phyloP scores from a whole-genome alignment of 106 monocot species.

The Dendrobium officinale region DNA sequence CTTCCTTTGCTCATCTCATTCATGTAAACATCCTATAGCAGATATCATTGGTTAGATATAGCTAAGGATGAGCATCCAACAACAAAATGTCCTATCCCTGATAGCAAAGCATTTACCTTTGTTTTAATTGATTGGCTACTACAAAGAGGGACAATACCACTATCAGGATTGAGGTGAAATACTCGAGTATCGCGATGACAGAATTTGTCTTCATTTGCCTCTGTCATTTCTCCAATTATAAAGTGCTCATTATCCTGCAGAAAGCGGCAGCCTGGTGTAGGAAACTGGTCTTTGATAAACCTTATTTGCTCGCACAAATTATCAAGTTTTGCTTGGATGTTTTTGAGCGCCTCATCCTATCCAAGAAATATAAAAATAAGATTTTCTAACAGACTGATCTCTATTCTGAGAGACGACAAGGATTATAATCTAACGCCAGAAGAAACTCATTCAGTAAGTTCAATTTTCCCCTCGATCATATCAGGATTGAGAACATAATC shows the following conservation, averaged over 20 bases:
- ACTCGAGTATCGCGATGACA: not conserved
- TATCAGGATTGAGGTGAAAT: conserved; percentile 17
- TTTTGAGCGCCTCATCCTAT: conserved; percentile 61
- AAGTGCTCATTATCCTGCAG: conserved; percentile 10
- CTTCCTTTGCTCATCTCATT: conserved; percentile 24
- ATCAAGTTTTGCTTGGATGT: conserved; percentile 89
- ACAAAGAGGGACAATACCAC: conserved; percentile 20
- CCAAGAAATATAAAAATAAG: not conserved
- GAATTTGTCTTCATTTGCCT: conserved; percentile 11
- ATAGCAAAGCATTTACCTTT: conserved; percentile 17
- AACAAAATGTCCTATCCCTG: not conserved
- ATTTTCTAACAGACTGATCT: too few relatives aligned
- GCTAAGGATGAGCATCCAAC: not conserved
- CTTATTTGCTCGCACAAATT: conserved; percentile 62
- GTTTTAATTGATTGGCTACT: conserved; percentile 2
- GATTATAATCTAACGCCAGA: not conserved
- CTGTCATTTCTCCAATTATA: conserved; percentile 7
- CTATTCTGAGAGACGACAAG: too few relatives aligned
- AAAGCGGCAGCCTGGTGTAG: conserved; percentile 3
- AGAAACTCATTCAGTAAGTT: not conserved
- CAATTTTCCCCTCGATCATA: too few relatives aligned
- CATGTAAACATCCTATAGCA: conserved; percentile 25
- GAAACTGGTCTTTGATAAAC: conserved; percentile 20
- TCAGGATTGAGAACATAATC: too few relatives aligned
- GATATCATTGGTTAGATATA: not conserved